A percentile compares a stretch with the other conserved stretches of the same genome.
These are phyloP conservation scores for Zasmidium angulare DNA, from an alignment of 2,329 filamentous ascomycete genomes.

Conservation along the genomic window DNA sequence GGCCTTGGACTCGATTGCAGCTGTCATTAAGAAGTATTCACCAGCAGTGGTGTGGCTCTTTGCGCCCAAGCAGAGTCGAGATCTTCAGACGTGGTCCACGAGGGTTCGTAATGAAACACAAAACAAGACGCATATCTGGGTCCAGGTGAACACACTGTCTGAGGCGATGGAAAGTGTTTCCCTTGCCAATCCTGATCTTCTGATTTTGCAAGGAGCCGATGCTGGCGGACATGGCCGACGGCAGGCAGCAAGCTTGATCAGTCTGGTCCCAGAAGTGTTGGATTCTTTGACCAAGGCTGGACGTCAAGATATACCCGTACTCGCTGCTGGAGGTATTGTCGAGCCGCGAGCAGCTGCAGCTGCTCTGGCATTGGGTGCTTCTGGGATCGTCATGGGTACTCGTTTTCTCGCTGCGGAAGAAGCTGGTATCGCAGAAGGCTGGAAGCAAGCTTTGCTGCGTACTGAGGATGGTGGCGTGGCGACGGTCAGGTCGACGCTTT, in stretches of 20 bases:
- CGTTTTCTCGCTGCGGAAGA: conserved; percentile 57
- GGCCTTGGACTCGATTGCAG: conserved; percentile 5
- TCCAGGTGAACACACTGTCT: conserved; percentile 59
- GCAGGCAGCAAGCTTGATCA: conserved; percentile 53
- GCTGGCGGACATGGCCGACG: conserved; percentile 62
- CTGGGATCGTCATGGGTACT: conserved; percentile 60
- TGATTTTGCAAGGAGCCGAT: conserved; percentile 62
- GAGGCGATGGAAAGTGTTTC: conserved; percentile 53
- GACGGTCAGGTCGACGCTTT: conserved; percentile 50
- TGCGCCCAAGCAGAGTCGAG: conserved; percentile 50
- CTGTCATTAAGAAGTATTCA: conserved; percentile 37
- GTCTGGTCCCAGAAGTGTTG: conserved; percentile 56
- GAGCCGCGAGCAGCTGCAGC: conserved; percentile 55
- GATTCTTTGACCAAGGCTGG: conserved; percentile 40
- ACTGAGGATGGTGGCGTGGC: conserved; percentile 49
- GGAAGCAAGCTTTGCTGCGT: conserved; percentile 45
- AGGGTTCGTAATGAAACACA: conserved; percentile 32
- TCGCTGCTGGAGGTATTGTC: conserved; percentile 60
- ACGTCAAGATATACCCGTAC: conserved; percentile 49
- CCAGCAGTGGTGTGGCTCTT: conserved; percentile 66
- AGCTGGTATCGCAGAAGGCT: conserved; percentile 45
- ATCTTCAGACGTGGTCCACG: conserved; percentile 28
- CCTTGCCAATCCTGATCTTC: conserved; percentile 51
- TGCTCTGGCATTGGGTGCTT: conserved; percentile 52
- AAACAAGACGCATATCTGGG: conserved; percentile 49